Evolutionary conservation across 2,329 filamentous ascomycete species (phyloP).

Genomic region (Emericellopsis cladophorae): DNA sequence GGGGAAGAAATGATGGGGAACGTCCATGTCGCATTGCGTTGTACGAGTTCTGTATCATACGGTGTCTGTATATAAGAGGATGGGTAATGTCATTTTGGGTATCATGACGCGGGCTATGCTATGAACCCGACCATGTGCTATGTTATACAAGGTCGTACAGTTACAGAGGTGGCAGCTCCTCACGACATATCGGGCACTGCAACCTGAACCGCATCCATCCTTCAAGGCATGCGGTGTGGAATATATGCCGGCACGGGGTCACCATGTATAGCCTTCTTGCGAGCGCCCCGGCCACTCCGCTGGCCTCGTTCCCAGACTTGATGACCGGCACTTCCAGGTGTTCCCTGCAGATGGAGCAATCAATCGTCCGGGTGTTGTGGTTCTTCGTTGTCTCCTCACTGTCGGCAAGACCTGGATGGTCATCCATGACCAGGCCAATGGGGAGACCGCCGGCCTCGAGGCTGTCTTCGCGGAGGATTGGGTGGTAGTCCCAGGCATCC

Average conservation of each 20-base stretch:
- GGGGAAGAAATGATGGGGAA: background rate
- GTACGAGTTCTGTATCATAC: background rate
- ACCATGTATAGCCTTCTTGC: constrained; percentile 87
- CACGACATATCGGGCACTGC: constrained; percentile 86
- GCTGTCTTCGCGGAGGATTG: constrained; percentile 70
- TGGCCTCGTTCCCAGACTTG: constrained; percentile 39
- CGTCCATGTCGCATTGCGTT: background rate
- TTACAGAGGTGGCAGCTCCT: constrained; percentile 5
- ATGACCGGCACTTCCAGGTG: constrained; percentile 80
- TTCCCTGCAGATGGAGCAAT: constrained; percentile 94
- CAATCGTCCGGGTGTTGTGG: constrained; percentile 43
- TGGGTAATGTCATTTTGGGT: background rate
- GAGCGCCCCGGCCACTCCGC: constrained; percentile 54
- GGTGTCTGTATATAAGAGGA: background rate
- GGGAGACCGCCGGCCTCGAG: constrained; percentile 69
- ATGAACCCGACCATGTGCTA: background rate
- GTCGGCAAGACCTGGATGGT: constrained; percentile 8
- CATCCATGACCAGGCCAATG: constrained; percentile 47
- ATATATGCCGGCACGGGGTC: constrained; percentile 91
- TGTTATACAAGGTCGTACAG: too few species aligned
- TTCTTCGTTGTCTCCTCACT: constrained; percentile 19
- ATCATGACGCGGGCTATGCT: too few species aligned
- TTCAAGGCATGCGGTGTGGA: constrained; percentile 83
- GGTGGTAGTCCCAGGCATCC: constrained; percentile 92
- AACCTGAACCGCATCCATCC: constrained; percentile 91